These are phyloP conservation scores for Exophiala sideris DNA, from an alignment of 2,329 filamentous ascomycete species.

Conservation along the genomic window DNA sequence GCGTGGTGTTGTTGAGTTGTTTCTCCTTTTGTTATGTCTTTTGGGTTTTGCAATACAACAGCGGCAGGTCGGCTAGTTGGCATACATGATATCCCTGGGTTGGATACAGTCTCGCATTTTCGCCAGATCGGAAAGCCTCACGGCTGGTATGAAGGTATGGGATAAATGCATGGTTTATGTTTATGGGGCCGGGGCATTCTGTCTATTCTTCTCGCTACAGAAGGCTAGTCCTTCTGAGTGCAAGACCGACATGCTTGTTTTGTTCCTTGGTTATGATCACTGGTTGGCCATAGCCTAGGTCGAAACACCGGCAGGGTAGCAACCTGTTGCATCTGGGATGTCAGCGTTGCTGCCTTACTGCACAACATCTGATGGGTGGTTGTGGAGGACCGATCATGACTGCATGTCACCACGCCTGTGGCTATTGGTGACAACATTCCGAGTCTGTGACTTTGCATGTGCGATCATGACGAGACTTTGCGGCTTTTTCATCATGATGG, in stretches of 20 bases:
- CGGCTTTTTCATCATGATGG: conserved; percentile 2
- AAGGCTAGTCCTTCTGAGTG: conserved; percentile 21
- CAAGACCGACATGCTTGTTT: conserved; percentile 10
- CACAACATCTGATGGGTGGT: conserved; percentile 13
- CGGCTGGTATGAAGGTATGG: conserved; percentile 43
- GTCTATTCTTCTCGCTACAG: conserved; percentile 8
- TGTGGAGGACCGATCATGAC: conserved; percentile 2
- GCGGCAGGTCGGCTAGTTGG: conserved; percentile 48
- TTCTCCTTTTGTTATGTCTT: conserved; percentile 23
- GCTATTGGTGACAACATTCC: conserved; percentile 32
- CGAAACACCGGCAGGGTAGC: conserved; percentile 29
- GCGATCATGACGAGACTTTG: conserved; percentile 2
- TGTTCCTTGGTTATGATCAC: conserved; percentile 26
- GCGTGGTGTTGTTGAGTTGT: conserved; percentile 45
- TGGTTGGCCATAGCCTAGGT: conserved; percentile 33
- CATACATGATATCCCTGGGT: conserved; percentile 35
- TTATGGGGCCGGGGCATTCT: conserved; percentile 33
- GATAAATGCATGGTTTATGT: conserved; percentile 35
- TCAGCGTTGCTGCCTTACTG: conserved; percentile 28
- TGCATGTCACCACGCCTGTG: conserved; percentile 28
- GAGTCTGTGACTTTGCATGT: conserved; percentile 35
- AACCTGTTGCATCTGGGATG: conserved; percentile 37
- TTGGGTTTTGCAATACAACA: conserved; percentile 22
- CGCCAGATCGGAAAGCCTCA: conserved; percentile 49
- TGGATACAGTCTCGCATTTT: conserved; percentile 41